Evolutionary conservation across 805 yeast species (phyloP), one percentile per base, ranked within the genome.

Genomic region (Hanseniaspora occidentalis): DNA sequence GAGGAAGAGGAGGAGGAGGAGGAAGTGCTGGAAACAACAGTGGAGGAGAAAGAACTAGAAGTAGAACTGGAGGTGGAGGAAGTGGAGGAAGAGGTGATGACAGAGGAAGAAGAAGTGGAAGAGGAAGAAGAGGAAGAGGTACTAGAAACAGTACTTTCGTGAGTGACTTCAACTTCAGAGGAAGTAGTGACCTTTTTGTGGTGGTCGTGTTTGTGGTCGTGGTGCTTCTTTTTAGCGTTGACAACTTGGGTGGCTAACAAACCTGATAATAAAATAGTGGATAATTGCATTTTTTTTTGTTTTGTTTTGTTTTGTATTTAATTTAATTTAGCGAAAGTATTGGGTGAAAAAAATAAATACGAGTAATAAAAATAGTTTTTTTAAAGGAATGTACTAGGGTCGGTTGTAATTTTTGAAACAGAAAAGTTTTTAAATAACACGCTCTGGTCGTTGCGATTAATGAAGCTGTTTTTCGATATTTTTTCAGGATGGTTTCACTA

Each of bases 131-230:
- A 26, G 10, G 29, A 25, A 8, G 31, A 25, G 13, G 48, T 29
- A 25, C 43, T 38, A 31, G 43, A 20, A 17, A 38, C 26, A 16
- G 38, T 40, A 35, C 45, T 47, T 22, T 45, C 41, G 39, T 25
- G 17, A 20, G 36, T 20, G 6, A 25, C 8, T 13, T 13, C 29
- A 25, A 25, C 29, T 13, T 25, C 29, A 14, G 29, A 13, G 43
- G 56, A 43, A 48, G 57, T 62, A 42, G n/a, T n/a, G n/a, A n/a
- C n/a, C n/a, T n/a, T n/a, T n/a, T n/a, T n/a, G n/a, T n/a, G n/a
- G 69, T 48, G 38, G 64, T 46, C 29, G 61, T 51, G 37, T 70
- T 56, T 29, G 69, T 20, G n/a, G n/a, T n/a, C n/a, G 69, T 48
- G 38, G 64, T 46, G 27, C 61, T 51, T 36, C 69, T 56, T 29